Conservation (phyloP, 139 green algal species). For the Chlorella sorokiniana region DNA sequence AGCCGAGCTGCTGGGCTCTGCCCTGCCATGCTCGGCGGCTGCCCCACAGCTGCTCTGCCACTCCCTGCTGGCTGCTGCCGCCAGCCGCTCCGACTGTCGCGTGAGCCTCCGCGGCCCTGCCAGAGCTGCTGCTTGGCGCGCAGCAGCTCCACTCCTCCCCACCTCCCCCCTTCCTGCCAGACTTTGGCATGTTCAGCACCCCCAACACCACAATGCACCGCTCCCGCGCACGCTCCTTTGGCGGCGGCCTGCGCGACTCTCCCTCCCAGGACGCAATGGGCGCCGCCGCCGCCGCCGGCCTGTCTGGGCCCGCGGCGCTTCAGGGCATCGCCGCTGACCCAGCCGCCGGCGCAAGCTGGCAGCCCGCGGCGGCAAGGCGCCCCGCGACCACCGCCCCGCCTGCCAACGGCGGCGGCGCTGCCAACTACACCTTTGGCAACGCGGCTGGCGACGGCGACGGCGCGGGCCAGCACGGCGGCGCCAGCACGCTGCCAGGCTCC, state of each 20-base stretch:
- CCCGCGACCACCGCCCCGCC: not conserved
- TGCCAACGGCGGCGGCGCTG: not conserved
- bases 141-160: not conserved
- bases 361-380: not conserved
- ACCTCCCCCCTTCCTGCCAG: not conserved
- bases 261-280: not conserved
- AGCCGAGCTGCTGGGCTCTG: not conserved
- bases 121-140: not conserved
- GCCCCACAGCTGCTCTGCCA: too few species aligned
- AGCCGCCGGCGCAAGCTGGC: slow-evolving; percentile 82
- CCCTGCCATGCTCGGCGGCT: not conserved
- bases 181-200: slow-evolving; percentile 14
- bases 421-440: not conserved
- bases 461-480: not conserved
- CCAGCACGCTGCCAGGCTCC: not conserved
- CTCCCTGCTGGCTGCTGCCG: too few species aligned
- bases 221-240: not conserved
- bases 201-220: slow-evolving; percentile 2
- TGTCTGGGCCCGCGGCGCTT: slow-evolving; percentile 74
- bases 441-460: not conserved
- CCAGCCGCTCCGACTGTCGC: too few species aligned
- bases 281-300: slow-evolving; percentile 60
- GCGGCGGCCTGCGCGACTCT: not conserved
- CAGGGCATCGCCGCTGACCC: slow-evolving; percentile 79
- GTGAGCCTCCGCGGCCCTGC: too few species aligned